Percentiles rank a stretch among this genome's conserved stretches.
phyloP scores from a whole-genome alignment of 164 flowering plant species.

The Berberis vulgaris region DNA sequence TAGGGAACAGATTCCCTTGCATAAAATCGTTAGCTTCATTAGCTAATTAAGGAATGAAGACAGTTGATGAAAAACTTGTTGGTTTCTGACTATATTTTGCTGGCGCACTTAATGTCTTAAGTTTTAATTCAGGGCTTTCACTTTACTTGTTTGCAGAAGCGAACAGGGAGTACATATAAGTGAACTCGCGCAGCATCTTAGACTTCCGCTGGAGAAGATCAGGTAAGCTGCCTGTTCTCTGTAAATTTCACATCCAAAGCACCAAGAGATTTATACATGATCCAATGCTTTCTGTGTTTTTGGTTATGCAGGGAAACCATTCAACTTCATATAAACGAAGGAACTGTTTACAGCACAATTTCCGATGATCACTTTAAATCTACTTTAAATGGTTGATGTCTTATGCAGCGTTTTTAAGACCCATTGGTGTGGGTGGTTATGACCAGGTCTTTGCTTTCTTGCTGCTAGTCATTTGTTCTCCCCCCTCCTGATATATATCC shows the following conservation, averaged over 20 bases:
- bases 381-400: slow-evolving; percentile 42
- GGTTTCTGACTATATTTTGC: not conserved
- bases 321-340: slow-evolving; percentile 43
- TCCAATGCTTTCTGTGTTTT: not conserved
- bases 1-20: no score
- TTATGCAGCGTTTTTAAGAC: not conserved
- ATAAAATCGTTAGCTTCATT: no score
- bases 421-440: not conserved
- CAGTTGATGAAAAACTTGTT: not conserved
- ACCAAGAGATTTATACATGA: not conserved
- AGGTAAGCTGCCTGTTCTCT: slow-evolving; percentile 32
- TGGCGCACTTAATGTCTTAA: not conserved
- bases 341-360: slow-evolving; percentile 55
- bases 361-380: slow-evolving; percentile 69
- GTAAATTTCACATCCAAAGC: not conserved
- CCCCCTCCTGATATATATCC: not conserved
- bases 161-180: slow-evolving; percentile 53
- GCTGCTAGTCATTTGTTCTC: not conserved
- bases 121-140: not conserved
- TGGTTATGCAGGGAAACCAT: slow-evolving; percentile 44
- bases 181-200: slow-evolving; percentile 44
- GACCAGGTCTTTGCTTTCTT: not conserved
- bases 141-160: slow-evolving; percentile 21
- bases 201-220: slow-evolving; percentile 52
- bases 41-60: no score